phyloP scores from a whole-genome alignment of 1,284 basidiomycete species.

The Tausonia pullulans region DNA sequence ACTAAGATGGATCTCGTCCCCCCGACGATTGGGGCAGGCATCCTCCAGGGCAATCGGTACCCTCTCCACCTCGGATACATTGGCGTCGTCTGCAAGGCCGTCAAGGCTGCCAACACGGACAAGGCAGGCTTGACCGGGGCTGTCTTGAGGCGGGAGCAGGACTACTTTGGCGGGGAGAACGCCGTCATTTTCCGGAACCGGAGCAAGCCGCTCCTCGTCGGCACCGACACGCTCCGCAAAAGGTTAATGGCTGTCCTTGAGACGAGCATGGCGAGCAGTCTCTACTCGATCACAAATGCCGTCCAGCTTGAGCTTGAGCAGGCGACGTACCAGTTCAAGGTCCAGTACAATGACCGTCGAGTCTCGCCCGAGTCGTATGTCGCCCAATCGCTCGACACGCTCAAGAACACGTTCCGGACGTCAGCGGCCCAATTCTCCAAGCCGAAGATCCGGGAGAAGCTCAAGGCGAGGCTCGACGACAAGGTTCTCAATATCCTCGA shows the following conservation, averaged over 20 bases:
- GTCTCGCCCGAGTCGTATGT: conserved; percentile 95
- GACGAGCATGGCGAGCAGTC: conserved; percentile 87
- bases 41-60: conserved; percentile 83
- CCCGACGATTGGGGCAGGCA: conserved; percentile 66
- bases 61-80: conserved; percentile 96
- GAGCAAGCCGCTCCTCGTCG: conserved; percentile 54
- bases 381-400: conserved; percentile 85
- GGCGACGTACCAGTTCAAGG: conserved; percentile 93
- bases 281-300: conserved; percentile 91
- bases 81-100: conserved; percentile 78
- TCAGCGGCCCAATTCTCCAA: conserved; percentile 77
- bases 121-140: conserved; percentile 41
- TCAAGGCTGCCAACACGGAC: conserved; percentile 19
- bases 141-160: conserved; percentile 59
- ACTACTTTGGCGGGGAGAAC: conserved; percentile 64
- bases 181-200: conserved; percentile 42
- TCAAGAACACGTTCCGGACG: conserved; percentile 85
- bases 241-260: conserved; percentile 94
- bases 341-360: conserved; percentile 94
- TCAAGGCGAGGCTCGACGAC: conserved; percentile 88
- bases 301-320: conserved; percentile 96
- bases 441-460: conserved; percentile 72
- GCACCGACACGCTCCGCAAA: conserved; percentile 76
- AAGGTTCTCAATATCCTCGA: conserved; percentile 95
- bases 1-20: conserved; percentile 98